Conservation (phyloP, 352 stramenopile genomes). For the Phytophthora fragariae region DNA sequence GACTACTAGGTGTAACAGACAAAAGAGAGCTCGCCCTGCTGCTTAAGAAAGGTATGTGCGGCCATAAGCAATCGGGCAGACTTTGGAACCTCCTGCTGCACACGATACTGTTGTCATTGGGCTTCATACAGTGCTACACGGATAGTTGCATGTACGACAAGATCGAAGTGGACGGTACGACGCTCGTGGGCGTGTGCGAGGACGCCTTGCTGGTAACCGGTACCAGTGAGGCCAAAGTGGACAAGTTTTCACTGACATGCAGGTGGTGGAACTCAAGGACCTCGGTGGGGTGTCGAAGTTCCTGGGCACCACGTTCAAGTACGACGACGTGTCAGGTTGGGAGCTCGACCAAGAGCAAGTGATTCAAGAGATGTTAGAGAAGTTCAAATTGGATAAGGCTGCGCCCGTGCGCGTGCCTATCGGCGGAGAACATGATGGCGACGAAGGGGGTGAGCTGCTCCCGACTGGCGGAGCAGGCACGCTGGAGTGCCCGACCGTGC, state of each 20-base stretch:
- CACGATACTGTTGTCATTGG: not conserved
- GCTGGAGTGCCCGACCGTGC: not conserved
- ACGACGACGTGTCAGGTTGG: slow-evolving; percentile 1
- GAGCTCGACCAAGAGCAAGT: slow-evolving; percentile 9
- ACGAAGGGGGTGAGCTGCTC: not conserved
- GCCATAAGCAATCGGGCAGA: slow-evolving; percentile 29
- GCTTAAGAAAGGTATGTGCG: slow-evolving; percentile 42
- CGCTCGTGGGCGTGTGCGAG: slow-evolving; percentile 22
- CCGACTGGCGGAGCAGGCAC: not conserved
- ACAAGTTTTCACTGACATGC: slow-evolving; percentile 28
- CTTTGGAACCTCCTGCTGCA: slow-evolving; percentile 20
- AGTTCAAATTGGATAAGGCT: slow-evolving; percentile 9
- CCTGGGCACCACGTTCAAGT: slow-evolving; percentile 8
- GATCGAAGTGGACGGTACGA: not conserved
- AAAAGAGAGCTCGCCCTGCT: slow-evolving; percentile 22
- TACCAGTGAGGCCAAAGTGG: not conserved
- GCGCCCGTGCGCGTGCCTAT: not conserved
- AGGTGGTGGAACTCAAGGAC: slow-evolving; percentile 18
- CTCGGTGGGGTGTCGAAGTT: slow-evolving; percentile 18
- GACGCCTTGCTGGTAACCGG: slow-evolving; percentile 42
- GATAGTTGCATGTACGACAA: slow-evolving; percentile 43
- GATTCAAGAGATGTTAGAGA: slow-evolving; percentile 12
- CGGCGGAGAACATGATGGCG: not conserved
- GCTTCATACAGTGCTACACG: slow-evolving; percentile 25
- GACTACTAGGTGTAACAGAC: slow-evolving; percentile 4